Evolutionary conservation across 2,329 filamentous ascomycete genomes (phyloP), one percentile per base, ranked within the genome.

Genomic region (Botrytis cinerea): DNA sequence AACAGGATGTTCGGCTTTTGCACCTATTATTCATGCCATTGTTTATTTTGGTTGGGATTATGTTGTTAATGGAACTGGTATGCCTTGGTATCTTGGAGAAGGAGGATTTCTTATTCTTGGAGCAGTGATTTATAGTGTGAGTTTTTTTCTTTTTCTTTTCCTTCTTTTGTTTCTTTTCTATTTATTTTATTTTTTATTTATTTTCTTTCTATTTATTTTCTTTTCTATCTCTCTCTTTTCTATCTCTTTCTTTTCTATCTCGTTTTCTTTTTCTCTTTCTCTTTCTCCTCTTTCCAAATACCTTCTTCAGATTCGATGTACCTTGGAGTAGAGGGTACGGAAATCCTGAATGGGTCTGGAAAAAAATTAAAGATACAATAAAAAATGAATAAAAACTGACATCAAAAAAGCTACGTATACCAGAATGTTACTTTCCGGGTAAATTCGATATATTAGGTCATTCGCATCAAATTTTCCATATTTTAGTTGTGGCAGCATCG

Each of bases 381-480:
- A 25, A 1, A 20, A n/a, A 32, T 25, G 32, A 59, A 43, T 20
- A 10, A 48, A 35, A 45, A 51, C 54, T 45, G 18, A 22, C 20
- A 20, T n/a, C 3, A 18, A 12, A 20, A 20, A 38, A 76, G 74
- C 57, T 72, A 32, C 73, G 77, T 14, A 69, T 77, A 28, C 76
- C 78, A 4, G 78, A 79, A 71, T 35, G 57, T 22, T 72, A 40
- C 12, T 67, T 60, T 32, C 77, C 75, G 2, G 77, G 76, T 3
- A 74, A 70, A 70, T 79, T 78, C 66, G 77, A 79, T 73, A 70
- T 79, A 28, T 71, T 72, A 28, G 77, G 77, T 14, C 66, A 69
- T 38, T 78, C 75, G 5, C 78, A 79, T 69, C 75, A 78, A 61
- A 75, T 79, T 14, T 79, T 79, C n/a, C 78, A 79, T 72, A 40